Base-by-base conservation (phyloP, 2,329 filamentous ascomycete genomes). In the Alternaria longipes region DNA sequence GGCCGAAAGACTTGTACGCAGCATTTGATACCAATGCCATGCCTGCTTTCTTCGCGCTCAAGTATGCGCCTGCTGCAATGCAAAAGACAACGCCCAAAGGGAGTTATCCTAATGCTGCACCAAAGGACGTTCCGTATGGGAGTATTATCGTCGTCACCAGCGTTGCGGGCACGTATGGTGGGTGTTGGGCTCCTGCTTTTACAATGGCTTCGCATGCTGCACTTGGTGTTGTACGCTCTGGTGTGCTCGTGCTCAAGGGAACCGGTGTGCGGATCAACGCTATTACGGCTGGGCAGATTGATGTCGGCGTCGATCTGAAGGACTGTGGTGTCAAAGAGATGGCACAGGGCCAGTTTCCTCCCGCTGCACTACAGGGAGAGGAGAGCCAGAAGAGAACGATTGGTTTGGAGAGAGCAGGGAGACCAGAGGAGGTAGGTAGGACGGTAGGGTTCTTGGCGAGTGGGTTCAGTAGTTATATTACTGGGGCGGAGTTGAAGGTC, bases 21-120 rank as follows among this genome's bases (percentile, higher is more conserved):
- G 85, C 84, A 62, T 88, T 89, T 72, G 86, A 89, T 69, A 84
- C 85, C 3, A 88, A 89, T 69, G 82, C 82, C 40, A 83, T 89
- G 76, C 85, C 86, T 7, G 86, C 87, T 2, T 89, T 90, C 79
- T 89, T 88, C 67, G 87, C 87, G 1, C 80, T 89, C 63, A 89
- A 89, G 72, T 89, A 89, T 68, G 86, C 86, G 0, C 86, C 87
- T 0, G 84, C 86, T 3, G 87, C 88, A 2, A 89, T 90, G 87
- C 82, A 79, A 18, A 89, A 89, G 72, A 83, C 84, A 7, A 84
- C 84, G 0, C 80, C 83, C 0, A 84, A 85, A 63, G 82, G 84
- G 8, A 81, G 73, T 44, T 89, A 90, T 68, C 81, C 85, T 0
- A 89, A 89, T 67, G 87, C 87, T 0, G 84, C 86, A 12, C 85